Evolutionary conservation across 2,329 filamentous ascomycete genomes (phyloP), one percentile per base, ranked within the genome.

Genomic region (Calonectria leucothoes): DNA sequence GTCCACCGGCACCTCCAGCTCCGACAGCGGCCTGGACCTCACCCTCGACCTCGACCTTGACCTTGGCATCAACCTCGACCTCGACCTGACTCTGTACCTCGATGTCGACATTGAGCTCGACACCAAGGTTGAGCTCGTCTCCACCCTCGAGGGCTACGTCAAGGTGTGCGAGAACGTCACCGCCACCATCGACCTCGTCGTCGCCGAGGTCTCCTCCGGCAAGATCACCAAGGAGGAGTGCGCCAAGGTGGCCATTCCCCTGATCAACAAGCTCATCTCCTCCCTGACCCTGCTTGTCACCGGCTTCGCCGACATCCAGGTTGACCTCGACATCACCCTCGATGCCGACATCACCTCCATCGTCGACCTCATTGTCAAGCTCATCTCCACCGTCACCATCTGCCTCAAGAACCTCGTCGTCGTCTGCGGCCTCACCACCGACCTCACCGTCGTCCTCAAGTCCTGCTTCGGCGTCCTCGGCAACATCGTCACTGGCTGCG

Each of bases 141-240:
- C 55, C 55, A 61, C 55, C 55, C 55, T 61, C 3, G 55, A 61
- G 23, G 33, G 35, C 35, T 61, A 61, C 55, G 33, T 61, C 55
- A 20, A 27, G 23, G 55, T 61, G 14, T 61, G 55, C 35, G 55
- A 61, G 55, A 39, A 39, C 55, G 55, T 61, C 23, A 61, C 55
- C 15, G 55, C 55, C 55, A 37, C 55, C 55, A 61, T 61, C 35
- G 33, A 61, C 55, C 55, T 61, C 33, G 31, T 61, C 33, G 33
- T 61, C 23, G 55, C 55, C 15, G 55, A 61, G 33, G 55, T 61
- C 35, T 39, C 55, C 55, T 17, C 23, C n/a, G 55, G 55, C 55
- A 61, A 61, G 55, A 20, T 61, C 35, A 61, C 55, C 33, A 61
- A 61, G 55, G 55, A 61, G n/a, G 33, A 61, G 55, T 39, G 55